These are phyloP conservation scores for Pseudogymnoascus sp. DNA, from an alignment of 2,329 filamentous ascomycete species.

Conservation along the genomic window DNA sequence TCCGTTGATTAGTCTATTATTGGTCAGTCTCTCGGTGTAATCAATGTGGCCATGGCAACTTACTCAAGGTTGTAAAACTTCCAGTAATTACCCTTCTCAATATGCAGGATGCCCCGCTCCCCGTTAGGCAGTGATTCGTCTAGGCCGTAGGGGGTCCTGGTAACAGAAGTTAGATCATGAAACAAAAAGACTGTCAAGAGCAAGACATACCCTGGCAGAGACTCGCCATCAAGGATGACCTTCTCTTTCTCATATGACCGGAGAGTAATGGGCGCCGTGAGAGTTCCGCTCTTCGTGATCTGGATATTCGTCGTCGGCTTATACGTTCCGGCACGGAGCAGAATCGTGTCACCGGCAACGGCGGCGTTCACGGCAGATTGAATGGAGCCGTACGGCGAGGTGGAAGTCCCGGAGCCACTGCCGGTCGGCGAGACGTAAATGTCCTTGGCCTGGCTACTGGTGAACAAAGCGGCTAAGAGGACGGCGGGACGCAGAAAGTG, in stretches of 20 bases:
- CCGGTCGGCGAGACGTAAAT: constrained; percentile 41
- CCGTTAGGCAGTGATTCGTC: constrained; percentile 33
- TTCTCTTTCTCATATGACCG: constrained; percentile 36
- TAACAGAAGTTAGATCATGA: constrained; percentile 2
- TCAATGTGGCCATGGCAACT: neutral
- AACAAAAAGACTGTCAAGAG: neutral
- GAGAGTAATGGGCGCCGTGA: constrained; percentile 35
- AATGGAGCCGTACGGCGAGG: constrained; percentile 38
- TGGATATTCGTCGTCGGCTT: constrained; percentile 40
- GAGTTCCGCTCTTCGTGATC: constrained; percentile 37
- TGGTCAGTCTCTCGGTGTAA: neutral
- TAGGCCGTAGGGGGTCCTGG: constrained; percentile 35
- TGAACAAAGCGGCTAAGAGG: neutral
- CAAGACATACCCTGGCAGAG: constrained; percentile 19
- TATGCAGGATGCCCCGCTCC: constrained; percentile 41
- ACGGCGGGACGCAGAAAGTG: neutral
- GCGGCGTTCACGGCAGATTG: constrained; percentile 40
- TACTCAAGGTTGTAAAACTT: constrained; percentile 35
- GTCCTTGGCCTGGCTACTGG: constrained; percentile 21
- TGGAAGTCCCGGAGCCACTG: constrained; percentile 33
- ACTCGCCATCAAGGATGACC: constrained; percentile 41
- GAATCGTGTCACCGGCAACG: constrained; percentile 39
- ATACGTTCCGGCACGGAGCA: constrained; percentile 39
- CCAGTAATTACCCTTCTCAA: constrained; percentile 40
- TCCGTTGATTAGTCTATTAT: constrained; percentile 27